Evolutionary conservation across 768 basidiomycete species (phyloP).

Genomic region (Russula emetica): DNA sequence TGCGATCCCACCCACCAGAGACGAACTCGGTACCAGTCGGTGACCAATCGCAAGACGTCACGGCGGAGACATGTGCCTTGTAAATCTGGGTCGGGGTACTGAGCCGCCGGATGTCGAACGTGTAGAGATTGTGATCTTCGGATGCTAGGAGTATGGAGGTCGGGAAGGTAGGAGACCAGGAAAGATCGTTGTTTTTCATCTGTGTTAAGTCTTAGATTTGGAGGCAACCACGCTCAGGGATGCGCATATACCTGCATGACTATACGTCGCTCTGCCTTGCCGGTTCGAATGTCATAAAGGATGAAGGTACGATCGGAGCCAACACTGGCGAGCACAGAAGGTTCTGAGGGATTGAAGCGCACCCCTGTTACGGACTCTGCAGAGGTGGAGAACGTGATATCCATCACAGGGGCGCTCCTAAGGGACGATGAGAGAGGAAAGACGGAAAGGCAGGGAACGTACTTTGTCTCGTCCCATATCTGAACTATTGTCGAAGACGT

Average conservation of each 20-base stretch:
- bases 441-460: conserved; percentile 28
- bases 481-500: conserved; percentile 92
- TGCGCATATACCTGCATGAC: conserved; percentile 70
- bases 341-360: conserved; percentile 90
- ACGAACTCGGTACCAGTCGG: conserved; percentile 96
- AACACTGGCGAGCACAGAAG: conserved; percentile 90
- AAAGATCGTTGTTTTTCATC: conserved; percentile 85
- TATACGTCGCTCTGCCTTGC: conserved; percentile 88
- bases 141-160: conserved; percentile 91
- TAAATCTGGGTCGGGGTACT: conserved; percentile 84
- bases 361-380: conserved; percentile 86
- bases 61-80: conserved; percentile 95
- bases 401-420: conserved; percentile 81
- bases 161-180: conserved; percentile 96
- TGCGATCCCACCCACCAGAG: conserved; percentile 94
- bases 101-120: conserved; percentile 90
- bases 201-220: conserved; percentile 31
- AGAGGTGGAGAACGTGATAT: conserved; percentile 80
- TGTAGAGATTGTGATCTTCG: conserved; percentile 97
- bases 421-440: conserved; percentile 2
- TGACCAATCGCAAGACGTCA: conserved; percentile 96
- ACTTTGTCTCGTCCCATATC: conserved; percentile 98
- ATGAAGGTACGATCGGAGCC: conserved; percentile 96
- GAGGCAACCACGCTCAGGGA: background rate
- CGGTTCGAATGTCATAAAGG: conserved; percentile 93